These are phyloP conservation scores for Aspergillus spinulosporus DNA, from an alignment of 2,329 filamentous ascomycete species.

Conservation along the genomic window DNA sequence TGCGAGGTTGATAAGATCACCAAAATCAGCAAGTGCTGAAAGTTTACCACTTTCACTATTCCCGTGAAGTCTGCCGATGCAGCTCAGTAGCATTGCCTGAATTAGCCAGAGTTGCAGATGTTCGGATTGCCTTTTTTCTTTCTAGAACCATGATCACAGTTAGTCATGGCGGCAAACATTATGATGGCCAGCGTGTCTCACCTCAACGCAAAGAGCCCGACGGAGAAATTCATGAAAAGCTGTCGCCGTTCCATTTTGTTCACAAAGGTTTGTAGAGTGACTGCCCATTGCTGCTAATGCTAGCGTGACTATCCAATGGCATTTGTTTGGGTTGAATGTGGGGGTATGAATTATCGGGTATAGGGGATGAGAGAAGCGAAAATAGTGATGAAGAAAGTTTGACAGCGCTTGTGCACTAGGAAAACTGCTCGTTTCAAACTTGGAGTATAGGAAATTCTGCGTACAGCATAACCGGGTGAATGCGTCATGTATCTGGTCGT, in stretches of 20 bases:
- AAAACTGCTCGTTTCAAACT: conserved; percentile 35
- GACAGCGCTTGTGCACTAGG: conserved; percentile 30
- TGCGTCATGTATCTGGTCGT: conserved; percentile 31
- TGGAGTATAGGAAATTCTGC: conserved; percentile 31
- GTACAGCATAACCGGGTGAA: conserved; percentile 36
- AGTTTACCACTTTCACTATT: conserved; percentile 26
- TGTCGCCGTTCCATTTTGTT: conserved; percentile 31
- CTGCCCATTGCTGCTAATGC: conserved; percentile 45
- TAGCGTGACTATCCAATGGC: conserved; percentile 44
- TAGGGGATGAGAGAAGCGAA: conserved; percentile 41
- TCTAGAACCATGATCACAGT: conserved; percentile 23
- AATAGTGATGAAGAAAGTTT: conserved; percentile 38
- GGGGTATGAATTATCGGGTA: conserved; percentile 44
- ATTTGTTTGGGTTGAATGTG: conserved; percentile 38
- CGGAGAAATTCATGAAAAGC: conserved; percentile 47
- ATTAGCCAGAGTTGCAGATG: conserved; percentile 29
- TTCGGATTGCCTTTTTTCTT: conserved; percentile 24
- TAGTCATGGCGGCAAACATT: neutral
- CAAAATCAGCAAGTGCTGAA: conserved; percentile 29
- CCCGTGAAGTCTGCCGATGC: conserved; percentile 34
- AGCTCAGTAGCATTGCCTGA: conserved; percentile 35
- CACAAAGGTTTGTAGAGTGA: conserved; percentile 31
- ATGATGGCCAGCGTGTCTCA: conserved; percentile 19
- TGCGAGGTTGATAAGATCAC: conserved; percentile 30
- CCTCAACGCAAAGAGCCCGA: conserved; percentile 39